Evolutionary conservation across 139 green algal species (phyloP).

Genomic region (Astrephomene gubernaculifera): DNA sequence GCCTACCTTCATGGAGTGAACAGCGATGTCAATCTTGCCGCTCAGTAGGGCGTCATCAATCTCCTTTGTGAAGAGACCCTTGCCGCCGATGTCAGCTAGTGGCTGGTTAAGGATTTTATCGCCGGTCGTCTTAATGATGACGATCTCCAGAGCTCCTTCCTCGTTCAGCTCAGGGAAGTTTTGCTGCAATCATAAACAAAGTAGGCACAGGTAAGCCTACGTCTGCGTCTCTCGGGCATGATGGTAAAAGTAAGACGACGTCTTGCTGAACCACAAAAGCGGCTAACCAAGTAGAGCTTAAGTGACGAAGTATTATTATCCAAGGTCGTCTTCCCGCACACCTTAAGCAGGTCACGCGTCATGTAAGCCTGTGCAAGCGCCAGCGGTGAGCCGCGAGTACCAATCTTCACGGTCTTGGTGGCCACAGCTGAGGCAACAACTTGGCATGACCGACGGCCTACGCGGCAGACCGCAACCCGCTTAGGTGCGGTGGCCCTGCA

Average conservation of each 20-base stretch:
- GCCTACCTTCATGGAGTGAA: conserved; percentile 99
- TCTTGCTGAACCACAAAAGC: too few relatives aligned
- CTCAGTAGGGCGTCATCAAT: conserved; percentile 98
- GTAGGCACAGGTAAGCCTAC: background rate
- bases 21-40: conserved; percentile 96
- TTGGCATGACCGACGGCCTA: conserved; percentile 2
- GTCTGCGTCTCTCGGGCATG: too few relatives aligned
- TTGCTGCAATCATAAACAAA: conserved; percentile 54
- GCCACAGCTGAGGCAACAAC: conserved; percentile 55
- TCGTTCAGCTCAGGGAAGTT: conserved; percentile 90
- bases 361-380: conserved; percentile 98
- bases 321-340: conserved; percentile 29
- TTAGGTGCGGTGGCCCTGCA: conserved; percentile 37
- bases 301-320: too few relatives aligned
- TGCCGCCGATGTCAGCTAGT: conserved; percentile 98
- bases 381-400: conserved; percentile 91
- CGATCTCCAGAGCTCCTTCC: conserved; percentile 97
- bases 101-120: conserved; percentile 99
- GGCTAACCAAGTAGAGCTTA: too few relatives aligned
- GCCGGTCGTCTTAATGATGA: conserved; percentile 99
- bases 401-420: conserved; percentile 82
- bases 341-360: conserved; percentile 95
- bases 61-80: conserved; percentile 99
- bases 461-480: background rate
- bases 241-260: too few relatives aligned